Evolutionary conservation across 139 green algal genomes (phyloP), one percentile per base, ranked within the genome.

Genomic region (Tetradesmus obliquus): DNA sequence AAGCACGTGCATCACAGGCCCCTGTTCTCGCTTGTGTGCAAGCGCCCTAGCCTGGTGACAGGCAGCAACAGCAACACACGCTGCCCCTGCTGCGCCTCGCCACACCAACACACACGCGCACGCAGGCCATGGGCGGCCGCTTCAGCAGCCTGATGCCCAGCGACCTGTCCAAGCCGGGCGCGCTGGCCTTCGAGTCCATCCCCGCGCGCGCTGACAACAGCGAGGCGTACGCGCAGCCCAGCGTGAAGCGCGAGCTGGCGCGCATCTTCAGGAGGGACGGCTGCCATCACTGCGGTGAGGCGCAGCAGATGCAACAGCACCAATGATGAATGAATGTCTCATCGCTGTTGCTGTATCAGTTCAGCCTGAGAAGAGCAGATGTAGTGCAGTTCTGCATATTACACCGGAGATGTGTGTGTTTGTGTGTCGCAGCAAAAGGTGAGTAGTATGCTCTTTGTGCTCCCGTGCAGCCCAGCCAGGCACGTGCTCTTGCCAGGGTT

Each of bases 211-310:
- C 94, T 13, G 84, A 87, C 24, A 76, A 79, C 69, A 62, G 53
- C 6, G 88, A 89, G 54, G 85, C 94, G 57, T 98, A 97, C 72
- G 96, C 95, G 13, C 88, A 79, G 6, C 80, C 91, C 4, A 60
- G 72, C 6, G 81, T 85, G 55, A 89, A 90, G 51, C 82, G 86
- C 2, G 94, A 96, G 94, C 94, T 96, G 83, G 57, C 62, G 10
- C 82, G 93, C 20, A 82, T 96, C 55, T 95, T 96, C 86, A 83
- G 88, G 24, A 93, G 93, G 53, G 92, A 97, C 69, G 97, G 97
- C 1, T 98, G 97, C 93, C 97, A 98, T 91, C 96, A 98, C 92
- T 98, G 97, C 93, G 97, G 90, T 93, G 66, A 90, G 90, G 8
- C 20, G 60, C 57, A 66, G 57, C 57, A 62, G 45, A 17, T 22